Conservation (phyloP, 345 rosid genomes). For the Arabis alpina region DNA sequence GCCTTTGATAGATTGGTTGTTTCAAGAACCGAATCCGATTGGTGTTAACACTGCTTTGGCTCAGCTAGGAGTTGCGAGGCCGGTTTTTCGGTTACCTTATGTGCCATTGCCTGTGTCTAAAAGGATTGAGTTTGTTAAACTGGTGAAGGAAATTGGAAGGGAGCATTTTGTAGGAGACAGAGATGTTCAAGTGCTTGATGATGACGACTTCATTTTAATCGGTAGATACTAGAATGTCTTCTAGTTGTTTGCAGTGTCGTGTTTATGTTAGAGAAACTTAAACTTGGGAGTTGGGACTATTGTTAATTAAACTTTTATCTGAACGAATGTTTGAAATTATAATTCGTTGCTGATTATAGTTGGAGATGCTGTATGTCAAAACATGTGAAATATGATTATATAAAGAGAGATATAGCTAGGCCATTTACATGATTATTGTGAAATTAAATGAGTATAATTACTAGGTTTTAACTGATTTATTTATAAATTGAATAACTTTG, state of each 20-base stretch:
- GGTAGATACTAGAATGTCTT: constrained; percentile 59
- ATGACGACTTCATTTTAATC: constrained; percentile 69
- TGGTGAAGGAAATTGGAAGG: constrained; percentile 72
- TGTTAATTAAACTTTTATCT: too few species aligned
- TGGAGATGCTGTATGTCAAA: too few species aligned
- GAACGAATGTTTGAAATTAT: too few species aligned
- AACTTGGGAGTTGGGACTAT: too few species aligned
- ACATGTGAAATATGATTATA: too few species aligned
- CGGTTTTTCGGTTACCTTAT: constrained; percentile 80
- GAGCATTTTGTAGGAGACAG: constrained; percentile 76
- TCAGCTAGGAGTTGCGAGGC: constrained; percentile 81
- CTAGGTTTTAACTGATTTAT: too few species aligned
- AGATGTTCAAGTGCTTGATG: constrained; percentile 76
- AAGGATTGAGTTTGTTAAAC: constrained; percentile 70
- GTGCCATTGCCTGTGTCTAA: constrained; percentile 68
- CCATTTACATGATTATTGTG: too few species aligned
- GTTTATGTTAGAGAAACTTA: too few species aligned
- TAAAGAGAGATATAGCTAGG: too few species aligned
- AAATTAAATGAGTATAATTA: too few species aligned
- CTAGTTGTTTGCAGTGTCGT: neutral
- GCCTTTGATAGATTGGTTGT: constrained; percentile 81
- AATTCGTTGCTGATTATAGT: too few species aligned
- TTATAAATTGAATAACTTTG: too few species aligned
- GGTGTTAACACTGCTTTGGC: constrained; percentile 91
- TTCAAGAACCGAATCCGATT: constrained; percentile 78